Conservation (phyloP, 768 basidiomycete species). For the Lyophyllum shimeji region DNA sequence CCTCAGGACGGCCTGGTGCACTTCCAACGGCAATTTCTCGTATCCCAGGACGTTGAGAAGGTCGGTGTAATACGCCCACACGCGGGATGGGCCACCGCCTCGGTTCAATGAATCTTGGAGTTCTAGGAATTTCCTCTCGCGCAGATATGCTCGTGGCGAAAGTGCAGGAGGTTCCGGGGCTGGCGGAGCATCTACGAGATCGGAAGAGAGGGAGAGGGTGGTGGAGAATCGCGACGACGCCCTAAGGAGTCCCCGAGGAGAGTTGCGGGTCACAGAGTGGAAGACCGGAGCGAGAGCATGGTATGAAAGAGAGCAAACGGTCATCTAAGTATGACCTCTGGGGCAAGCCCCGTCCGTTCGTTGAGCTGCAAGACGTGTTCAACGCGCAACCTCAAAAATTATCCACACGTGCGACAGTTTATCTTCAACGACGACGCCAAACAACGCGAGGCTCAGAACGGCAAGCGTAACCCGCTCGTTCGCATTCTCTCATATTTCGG, state of each 20-base stretch:
- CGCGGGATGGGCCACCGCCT: slow-evolving; percentile 41
- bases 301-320: slow-evolving; percentile 19
- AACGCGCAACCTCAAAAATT: slow-evolving; percentile 2
- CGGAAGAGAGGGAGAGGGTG: slow-evolving; percentile 13
- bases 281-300: slow-evolving; percentile 18
- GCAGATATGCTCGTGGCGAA: slow-evolving; percentile 11
- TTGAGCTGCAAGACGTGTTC: background rate
- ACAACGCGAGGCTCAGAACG: slow-evolving; percentile 6
- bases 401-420: slow-evolving; percentile 9
- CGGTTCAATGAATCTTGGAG: slow-evolving; percentile 32
- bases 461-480: background rate
- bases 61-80: slow-evolving; percentile 67
- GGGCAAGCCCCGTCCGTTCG: slow-evolving; percentile 3
- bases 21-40: slow-evolving; percentile 54
- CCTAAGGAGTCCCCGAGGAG: slow-evolving; percentile 3
- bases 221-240: slow-evolving; percentile 7
- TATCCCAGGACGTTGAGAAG: slow-evolving; percentile 48
- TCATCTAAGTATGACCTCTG: slow-evolving; percentile 20
- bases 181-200: background rate
- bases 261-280: slow-evolving; percentile 15
- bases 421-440: slow-evolving; percentile 15
- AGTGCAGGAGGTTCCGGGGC: background rate
- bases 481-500: no score
- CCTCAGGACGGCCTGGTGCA: slow-evolving; percentile 71
- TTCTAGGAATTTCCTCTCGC: slow-evolving; percentile 21